A percentile compares a stretch with the other conserved stretches of the same genome.
These are phyloP conservation scores for Linanthus parryae DNA, from an alignment of 148 eudicot genomes.

Conservation along the genomic window DNA sequence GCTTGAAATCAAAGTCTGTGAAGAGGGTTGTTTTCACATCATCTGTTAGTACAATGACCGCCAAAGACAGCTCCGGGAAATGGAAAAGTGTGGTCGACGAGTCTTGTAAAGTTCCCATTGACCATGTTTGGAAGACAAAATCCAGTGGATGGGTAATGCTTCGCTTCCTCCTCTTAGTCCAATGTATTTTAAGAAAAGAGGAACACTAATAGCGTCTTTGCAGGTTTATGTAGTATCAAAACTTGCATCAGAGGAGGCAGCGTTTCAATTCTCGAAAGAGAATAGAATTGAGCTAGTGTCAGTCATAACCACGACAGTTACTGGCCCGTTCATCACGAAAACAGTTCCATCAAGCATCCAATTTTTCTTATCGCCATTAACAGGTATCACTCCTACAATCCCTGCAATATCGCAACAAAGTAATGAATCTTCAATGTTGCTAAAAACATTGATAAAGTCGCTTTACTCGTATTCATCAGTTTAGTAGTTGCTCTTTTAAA, in stretches of 20 bases:
- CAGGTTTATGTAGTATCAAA: constrained; percentile 68
- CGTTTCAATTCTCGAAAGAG: constrained; percentile 45
- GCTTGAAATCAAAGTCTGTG: constrained; percentile 38
- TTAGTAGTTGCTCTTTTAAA: no score
- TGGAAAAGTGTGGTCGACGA: constrained; percentile 57
- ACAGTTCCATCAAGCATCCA: constrained; percentile 61
- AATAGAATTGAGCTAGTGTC: constrained; percentile 57
- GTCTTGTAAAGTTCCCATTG: constrained; percentile 35
- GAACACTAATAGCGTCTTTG: not conserved
- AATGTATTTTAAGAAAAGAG: not conserved
- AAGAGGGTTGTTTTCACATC: constrained; percentile 68
- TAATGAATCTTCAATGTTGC: no score
- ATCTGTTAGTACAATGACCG: constrained; percentile 69
- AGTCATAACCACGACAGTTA: constrained; percentile 59
- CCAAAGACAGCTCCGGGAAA: constrained; percentile 36
- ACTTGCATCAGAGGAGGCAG: constrained; percentile 58
- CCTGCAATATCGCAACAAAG: no score
- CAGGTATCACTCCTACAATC: no score
- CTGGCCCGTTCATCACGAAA: constrained; percentile 63
- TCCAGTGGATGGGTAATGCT: constrained; percentile 60
- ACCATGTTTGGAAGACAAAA: constrained; percentile 44
- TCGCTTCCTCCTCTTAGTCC: not conserved
- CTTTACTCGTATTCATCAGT: no score
- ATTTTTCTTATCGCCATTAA: constrained; percentile 66
- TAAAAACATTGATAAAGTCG: no score